These are phyloP conservation scores for Lepidopterella palustris DNA, from an alignment of 495 filamentous ascomycete genomes.

Conservation along the genomic window DNA sequence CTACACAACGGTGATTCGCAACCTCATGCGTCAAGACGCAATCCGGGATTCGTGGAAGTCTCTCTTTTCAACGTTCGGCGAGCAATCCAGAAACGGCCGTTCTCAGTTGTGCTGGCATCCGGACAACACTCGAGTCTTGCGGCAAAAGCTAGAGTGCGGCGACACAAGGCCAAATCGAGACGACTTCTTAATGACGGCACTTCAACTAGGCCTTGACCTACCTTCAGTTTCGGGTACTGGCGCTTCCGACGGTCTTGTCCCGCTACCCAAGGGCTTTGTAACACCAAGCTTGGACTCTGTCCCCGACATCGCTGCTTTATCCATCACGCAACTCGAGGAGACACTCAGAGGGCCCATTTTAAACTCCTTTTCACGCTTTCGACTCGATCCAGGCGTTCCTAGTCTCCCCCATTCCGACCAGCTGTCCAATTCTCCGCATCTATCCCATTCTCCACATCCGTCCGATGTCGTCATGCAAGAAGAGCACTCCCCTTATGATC, in stretches of 20 bases:
- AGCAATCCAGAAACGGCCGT: slow-evolving; percentile 12
- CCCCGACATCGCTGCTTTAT: neutral
- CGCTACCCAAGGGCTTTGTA: slow-evolving; percentile 17
- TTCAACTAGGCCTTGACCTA: too few species aligned
- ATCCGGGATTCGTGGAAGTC: slow-evolving; percentile 21
- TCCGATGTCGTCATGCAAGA: neutral
- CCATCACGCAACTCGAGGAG: neutral
- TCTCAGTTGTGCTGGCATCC: slow-evolving; percentile 23
- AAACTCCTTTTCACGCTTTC: neutral
- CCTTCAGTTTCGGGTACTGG: neutral
- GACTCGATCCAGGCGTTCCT: neutral
- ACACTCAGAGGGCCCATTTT: neutral
- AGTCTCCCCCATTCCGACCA: too few species aligned
- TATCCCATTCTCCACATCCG: neutral
- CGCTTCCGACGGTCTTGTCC: neutral
- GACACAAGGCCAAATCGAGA: too few species aligned
- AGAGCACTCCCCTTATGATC: neutral
- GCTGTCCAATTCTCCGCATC: neutral
- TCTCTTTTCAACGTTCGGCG: slow-evolving; percentile 12
- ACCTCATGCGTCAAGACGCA: slow-evolving; percentile 25
- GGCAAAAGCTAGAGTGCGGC: slow-evolving; percentile 26
- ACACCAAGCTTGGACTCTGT: slow-evolving; percentile 21
- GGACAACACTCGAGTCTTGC: slow-evolving; percentile 17
- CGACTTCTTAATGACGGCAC: too few species aligned
- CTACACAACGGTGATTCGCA: slow-evolving; percentile 27